Evolutionary conservation across 352 stramenopile genomes (phyloP).

Genomic region (Globisporangium echinulatum): DNA sequence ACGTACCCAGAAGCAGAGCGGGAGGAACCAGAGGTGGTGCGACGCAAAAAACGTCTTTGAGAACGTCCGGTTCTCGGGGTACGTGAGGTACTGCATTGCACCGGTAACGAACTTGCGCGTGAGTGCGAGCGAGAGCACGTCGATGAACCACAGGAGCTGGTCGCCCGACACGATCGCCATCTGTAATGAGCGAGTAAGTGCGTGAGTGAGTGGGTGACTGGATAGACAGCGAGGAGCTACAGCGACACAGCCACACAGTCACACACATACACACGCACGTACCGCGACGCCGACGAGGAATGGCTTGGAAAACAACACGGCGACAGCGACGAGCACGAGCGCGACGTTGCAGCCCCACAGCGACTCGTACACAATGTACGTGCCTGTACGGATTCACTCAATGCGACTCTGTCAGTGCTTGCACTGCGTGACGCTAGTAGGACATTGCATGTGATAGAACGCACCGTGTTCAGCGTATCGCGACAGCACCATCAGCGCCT

Average conservation of each 20-base stretch:
- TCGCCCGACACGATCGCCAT: conserved; percentile 91
- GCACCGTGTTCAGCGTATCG: conserved; percentile 60
- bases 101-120: conserved; percentile 85
- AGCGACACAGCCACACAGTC: not conserved
- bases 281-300: conserved; percentile 77
- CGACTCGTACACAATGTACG: conserved; percentile 75
- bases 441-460: not conserved
- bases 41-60: conserved; percentile 78
- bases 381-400: conserved; percentile 19
- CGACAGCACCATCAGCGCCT: conserved; percentile 35
- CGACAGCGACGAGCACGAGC: conserved; percentile 58
- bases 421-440: not conserved
- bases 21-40: conserved; percentile 82
- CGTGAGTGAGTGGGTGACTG: not conserved
- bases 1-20: conserved; percentile 70
- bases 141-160: conserved; percentile 91
- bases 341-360: conserved; percentile 82
- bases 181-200: conserved; percentile 18
- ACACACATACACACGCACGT: conserved; percentile 6
- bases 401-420: not conserved
- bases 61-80: conserved; percentile 72
- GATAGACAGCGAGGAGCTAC: not conserved
- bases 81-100: conserved; percentile 88
- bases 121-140: conserved; percentile 64
- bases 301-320: conserved; percentile 66